Conservation (phyloP, 371 early-diverging fungal species). For the Circinella umbellata region DNA sequence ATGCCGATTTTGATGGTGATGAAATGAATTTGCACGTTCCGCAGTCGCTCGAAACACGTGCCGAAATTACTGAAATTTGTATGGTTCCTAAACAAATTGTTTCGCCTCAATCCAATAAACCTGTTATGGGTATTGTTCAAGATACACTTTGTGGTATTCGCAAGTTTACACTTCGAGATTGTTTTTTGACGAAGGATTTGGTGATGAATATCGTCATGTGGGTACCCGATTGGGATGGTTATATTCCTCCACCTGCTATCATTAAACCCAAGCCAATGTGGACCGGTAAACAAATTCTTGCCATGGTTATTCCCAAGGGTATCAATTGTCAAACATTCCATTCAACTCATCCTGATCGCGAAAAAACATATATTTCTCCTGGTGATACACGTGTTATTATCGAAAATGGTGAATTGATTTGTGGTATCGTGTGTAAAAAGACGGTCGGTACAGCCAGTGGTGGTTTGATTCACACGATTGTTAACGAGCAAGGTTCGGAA, state of each 20-base stretch:
- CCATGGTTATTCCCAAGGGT: slow-evolving; percentile 92
- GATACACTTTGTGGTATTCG: slow-evolving; percentile 98
- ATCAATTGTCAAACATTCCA: slow-evolving; percentile 86
- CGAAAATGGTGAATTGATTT: slow-evolving; percentile 92
- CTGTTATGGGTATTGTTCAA: slow-evolving; percentile 99
- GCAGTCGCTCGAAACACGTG: slow-evolving; percentile 93
- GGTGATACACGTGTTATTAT: slow-evolving; percentile 95
- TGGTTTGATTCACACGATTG: slow-evolving; percentile 96
- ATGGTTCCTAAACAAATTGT: slow-evolving; percentile 99
- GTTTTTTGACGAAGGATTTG: slow-evolving; percentile 88
- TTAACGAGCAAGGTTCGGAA: slow-evolving; percentile 95
- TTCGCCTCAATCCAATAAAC: slow-evolving; percentile 98
- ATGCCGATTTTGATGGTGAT: slow-evolving; percentile 99
- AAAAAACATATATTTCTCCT: slow-evolving; percentile 79
- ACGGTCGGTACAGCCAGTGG: slow-evolving; percentile 95
- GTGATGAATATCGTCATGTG: slow-evolving; percentile 97
- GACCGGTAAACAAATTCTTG: slow-evolving; percentile 99
- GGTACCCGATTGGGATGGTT: slow-evolving; percentile 97
- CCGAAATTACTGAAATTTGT: slow-evolving; percentile 96
- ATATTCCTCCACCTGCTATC: slow-evolving; percentile 93
- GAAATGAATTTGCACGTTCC: slow-evolving; percentile 99
- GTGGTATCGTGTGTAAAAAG: slow-evolving; percentile 98
- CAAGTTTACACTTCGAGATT: slow-evolving; percentile 96
- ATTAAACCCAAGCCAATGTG: slow-evolving; percentile 96
- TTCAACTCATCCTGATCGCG: slow-evolving; percentile 85